Evolutionary conservation across 768 basidiomycete species (phyloP).

Genomic region (Ramaria sp.): DNA sequence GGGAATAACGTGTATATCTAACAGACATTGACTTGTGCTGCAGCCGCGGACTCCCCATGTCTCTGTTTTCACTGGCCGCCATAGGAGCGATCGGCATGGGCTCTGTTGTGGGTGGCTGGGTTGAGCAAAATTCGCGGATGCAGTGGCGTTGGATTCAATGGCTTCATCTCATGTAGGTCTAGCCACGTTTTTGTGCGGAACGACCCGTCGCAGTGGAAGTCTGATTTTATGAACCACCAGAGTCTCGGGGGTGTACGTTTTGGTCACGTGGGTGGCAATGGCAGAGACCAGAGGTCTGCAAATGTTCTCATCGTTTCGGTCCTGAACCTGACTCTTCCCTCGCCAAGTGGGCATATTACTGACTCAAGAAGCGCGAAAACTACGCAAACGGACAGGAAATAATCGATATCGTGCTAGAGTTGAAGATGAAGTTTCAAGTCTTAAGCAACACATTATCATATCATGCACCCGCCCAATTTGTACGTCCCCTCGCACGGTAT

Average conservation of each 20-base stretch:
- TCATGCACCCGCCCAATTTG: slow-evolving; percentile 64
- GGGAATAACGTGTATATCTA: neutral
- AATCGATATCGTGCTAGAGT: slow-evolving; percentile 47
- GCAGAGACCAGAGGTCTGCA: slow-evolving; percentile 51
- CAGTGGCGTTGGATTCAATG: slow-evolving; percentile 82
- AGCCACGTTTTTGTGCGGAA: neutral
- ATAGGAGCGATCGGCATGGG: slow-evolving; percentile 54
- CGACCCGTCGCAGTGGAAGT: no score
- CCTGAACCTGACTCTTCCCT: neutral
- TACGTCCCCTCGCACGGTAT: slow-evolving; percentile 25
- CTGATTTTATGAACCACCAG: slow-evolving; percentile 22
- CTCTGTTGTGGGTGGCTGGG: slow-evolving; percentile 52
- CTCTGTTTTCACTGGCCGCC: slow-evolving; percentile 52
- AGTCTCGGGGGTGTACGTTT: slow-evolving; percentile 36
- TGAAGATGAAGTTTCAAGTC: slow-evolving; percentile 48
- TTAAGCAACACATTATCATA: slow-evolving; percentile 51
- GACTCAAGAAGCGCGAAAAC: slow-evolving; percentile 45
- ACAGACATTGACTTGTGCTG: neutral
- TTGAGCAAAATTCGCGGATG: slow-evolving; percentile 45
- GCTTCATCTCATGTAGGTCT: slow-evolving; percentile 52
- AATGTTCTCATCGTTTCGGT: neutral
- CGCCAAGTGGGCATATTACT: slow-evolving; percentile 44
- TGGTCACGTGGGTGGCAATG: slow-evolving; percentile 44
- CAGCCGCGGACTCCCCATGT: slow-evolving; percentile 73
- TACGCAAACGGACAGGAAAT: slow-evolving; percentile 58